These are phyloP conservation scores for Huntiella bhutanensis DNA, from an alignment of 2,329 filamentous ascomycete genomes.

Conservation along the genomic window DNA sequence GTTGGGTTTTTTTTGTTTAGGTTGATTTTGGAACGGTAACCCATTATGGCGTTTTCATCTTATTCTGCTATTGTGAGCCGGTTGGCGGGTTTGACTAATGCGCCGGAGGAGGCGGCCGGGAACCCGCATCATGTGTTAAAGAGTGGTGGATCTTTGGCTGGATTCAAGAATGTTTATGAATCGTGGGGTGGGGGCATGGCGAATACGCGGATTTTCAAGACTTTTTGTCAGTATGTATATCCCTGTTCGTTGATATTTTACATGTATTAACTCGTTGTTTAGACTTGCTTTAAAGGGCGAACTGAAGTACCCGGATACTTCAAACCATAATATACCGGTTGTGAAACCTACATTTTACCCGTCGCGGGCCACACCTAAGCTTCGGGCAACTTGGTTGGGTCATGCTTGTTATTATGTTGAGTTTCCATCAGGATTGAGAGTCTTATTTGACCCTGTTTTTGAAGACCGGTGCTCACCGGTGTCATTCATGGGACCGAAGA, in stretches of 20 bases:
- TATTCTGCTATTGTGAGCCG: conserved; percentile 14
- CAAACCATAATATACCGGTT: conserved; percentile 46
- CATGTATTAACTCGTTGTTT: background rate
- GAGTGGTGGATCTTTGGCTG: conserved; percentile 21
- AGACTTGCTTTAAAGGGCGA: conserved; percentile 24
- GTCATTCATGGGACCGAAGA: conserved; percentile 48
- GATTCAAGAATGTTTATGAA: conserved; percentile 33
- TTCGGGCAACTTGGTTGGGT: conserved; percentile 85
- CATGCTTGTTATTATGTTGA: conserved; percentile 90
- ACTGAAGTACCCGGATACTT: conserved; percentile 36
- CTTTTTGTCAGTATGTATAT: conserved; percentile 8
- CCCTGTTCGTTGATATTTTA: background rate
- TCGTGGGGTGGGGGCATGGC: conserved; percentile 19
- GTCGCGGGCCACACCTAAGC: conserved; percentile 29
- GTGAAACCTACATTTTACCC: conserved; percentile 48
- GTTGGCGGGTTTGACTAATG: conserved; percentile 14
- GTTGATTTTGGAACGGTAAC: background rate
- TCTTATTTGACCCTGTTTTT: conserved; percentile 88
- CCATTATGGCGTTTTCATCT: conserved; percentile 2
- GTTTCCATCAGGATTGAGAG: conserved; percentile 67
- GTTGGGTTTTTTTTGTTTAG: background rate
- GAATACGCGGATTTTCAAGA: conserved; percentile 1
- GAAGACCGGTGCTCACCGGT: conserved; percentile 71
- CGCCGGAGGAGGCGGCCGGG: conserved; percentile 18
- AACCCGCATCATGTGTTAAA: conserved; percentile 24